Evolutionary conservation across 78 protist species (phyloP).

Genomic region (Tieghemostelium lacteum): DNA sequence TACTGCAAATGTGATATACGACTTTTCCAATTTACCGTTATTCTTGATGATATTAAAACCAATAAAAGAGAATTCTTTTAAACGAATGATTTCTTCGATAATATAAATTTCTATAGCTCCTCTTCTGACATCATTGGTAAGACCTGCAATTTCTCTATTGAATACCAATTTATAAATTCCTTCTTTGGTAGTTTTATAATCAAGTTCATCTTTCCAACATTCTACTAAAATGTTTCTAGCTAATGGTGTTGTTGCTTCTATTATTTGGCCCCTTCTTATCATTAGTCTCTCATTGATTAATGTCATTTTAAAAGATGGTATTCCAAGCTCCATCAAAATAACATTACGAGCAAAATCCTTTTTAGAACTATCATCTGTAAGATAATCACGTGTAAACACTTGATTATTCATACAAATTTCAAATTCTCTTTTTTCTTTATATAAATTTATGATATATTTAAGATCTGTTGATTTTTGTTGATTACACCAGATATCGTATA

Average conservation of each 20-base stretch:
- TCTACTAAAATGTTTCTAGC: neutral
- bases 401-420: neutral
- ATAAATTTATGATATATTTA: neutral
- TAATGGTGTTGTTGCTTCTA: neutral
- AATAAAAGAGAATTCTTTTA: neutral
- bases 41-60: neutral
- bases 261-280: neutral
- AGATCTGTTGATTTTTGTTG: no score
- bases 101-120: neutral
- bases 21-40: neutral
- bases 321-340: neutral
- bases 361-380: neutral
- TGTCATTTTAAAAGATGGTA: no score
- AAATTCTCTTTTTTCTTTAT: no score
- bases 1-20: neutral
- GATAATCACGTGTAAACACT: neutral
- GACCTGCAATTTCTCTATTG: neutral
- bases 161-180: neutral
- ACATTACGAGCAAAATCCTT: neutral
- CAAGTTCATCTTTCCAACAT: neutral
- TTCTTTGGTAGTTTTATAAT: neutral
- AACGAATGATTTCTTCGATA: neutral
- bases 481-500: neutral
- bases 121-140: neutral
- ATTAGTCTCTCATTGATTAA: neutral